Evolutionary conservation across 345 rosid genomes (phyloP), one percentile per base, ranked within the genome.

Genomic region (Salix koriyanagi): DNA sequence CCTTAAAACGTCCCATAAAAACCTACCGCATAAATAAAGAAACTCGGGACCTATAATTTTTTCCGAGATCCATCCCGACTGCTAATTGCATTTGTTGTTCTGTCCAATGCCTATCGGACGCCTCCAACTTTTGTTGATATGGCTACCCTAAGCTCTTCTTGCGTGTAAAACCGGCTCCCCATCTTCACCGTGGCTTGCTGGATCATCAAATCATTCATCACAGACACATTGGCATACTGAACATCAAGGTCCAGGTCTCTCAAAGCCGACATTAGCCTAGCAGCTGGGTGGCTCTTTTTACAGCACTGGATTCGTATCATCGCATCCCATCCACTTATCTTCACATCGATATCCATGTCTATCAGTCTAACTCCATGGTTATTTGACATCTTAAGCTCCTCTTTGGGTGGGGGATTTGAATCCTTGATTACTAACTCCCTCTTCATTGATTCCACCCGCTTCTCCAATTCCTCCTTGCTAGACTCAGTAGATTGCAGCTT

Each of bases 171-270:
- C 75, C 87, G 90, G 69, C 85, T 86, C 23, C 92, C 94, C 94
- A 95, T 95, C 83, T 90, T 93, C 67, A 95, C 99, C 0, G 97
- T 91, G 2, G 99, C 99, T 88, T 95, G 97, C 66, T 91, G 99
- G 79, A 95, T 95, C 98, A 93, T 95, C 83, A 95, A 76, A 76
- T 93, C 99, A 72, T 95, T 91, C 81, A 91, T 89, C 44, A 91
- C 97, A 0, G 97, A 89, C 54, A 91, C 91, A 70, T 97, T 95
- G 14, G 97, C 99, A 15, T 95, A 96, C 76, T 89, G 87, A 71
- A 95, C 97, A 52, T 95, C 97, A 54, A 95, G 88, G 73, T 93
- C 97, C 81, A 95, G 76, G 25, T 93, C 99, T 85, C 81, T 90
- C n/a, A 95, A 84, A 42, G 98, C 92, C 56, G 86, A 85, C 98